phyloP scores from a whole-genome alignment of 2,329 filamentous ascomycete genomes.

The Calonectria pauciramosa region DNA sequence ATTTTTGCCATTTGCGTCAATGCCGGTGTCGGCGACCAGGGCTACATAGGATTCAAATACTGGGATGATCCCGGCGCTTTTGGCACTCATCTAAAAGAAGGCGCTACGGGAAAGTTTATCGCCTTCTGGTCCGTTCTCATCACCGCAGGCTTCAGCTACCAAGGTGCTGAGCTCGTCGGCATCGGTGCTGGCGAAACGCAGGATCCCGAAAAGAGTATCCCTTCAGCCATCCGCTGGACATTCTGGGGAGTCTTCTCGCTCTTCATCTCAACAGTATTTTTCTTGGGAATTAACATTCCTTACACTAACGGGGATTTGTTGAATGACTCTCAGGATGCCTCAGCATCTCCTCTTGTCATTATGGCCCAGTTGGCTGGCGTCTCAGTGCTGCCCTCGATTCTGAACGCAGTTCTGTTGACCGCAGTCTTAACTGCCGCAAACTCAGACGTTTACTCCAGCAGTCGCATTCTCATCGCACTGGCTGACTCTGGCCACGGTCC shows the following conservation, averaged over 20 bases:
- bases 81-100: slow-evolving; percentile 69
- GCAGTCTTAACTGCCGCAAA: slow-evolving; percentile 85
- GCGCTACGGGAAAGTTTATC: slow-evolving; percentile 72
- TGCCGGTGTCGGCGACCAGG: slow-evolving; percentile 77
- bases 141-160: slow-evolving; percentile 77
- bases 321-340: slow-evolving; percentile 67
- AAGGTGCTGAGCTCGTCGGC: slow-evolving; percentile 82
- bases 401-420: slow-evolving; percentile 85
- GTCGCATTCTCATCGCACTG: slow-evolving; percentile 77
- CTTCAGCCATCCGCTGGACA: slow-evolving; percentile 78
- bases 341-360: slow-evolving; percentile 76
- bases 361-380: slow-evolving; percentile 75
- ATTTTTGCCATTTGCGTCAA: slow-evolving; percentile 83
- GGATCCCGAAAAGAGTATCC: slow-evolving; percentile 80
- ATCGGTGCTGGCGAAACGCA: slow-evolving; percentile 83
- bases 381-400: slow-evolving; percentile 73
- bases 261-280: slow-evolving; percentile 76
- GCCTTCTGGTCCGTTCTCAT: slow-evolving; percentile 80
- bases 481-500: slow-evolving; percentile 76
- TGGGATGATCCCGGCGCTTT: slow-evolving; percentile 80
- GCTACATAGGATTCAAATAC: slow-evolving; percentile 81
- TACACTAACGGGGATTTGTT: slow-evolving; percentile 69
- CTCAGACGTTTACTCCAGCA: slow-evolving; percentile 81
- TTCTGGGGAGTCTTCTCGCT: slow-evolving; percentile 81
- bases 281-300: slow-evolving; percentile 79